Evolutionary conservation across 257 asterid genomes (phyloP), one percentile per base, ranked within the genome.

Genomic region (Ehretia macrophylla): DNA sequence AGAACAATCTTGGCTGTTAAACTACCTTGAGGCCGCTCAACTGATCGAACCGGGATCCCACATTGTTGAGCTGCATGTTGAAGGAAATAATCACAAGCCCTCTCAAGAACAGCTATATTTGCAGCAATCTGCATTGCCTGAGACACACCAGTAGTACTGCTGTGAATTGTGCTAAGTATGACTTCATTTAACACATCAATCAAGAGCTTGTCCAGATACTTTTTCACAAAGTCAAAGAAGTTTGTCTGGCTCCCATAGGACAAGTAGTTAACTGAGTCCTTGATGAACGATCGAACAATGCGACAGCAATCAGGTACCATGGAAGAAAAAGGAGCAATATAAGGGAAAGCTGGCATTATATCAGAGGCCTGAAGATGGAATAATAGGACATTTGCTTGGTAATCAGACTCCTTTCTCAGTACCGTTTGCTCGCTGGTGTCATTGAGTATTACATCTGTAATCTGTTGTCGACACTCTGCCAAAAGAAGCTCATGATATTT

Each of bases 71-170:
- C 98, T 0, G 98, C 94, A 68, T 91, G 96, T 66, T 88, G 96
- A 77, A 91, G 84, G 55, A 88, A 91, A 77, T 85, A 85, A 72
- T 91, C 96, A 20, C 98, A 88, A 8, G 96, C 98, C 73, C 95
- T 69, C 71, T 85, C 98, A 2, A 88, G 62, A 71, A 88, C 96
- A 27, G 98, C 69, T 65, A 85, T 80, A 55, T 91, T 88, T 6
- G 98, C 98, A 45, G 98, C 96, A 62, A 91, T 87, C 75, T 88
- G 96, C 98, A 91, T 85, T 12, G 98, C 98, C 65, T 82, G 93
- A 65, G 96, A 79, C 6, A 86, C 98, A 50, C 88, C 84, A 1
- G 82, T 85, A 3, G 77, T 70, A n/a, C 85, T 84, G 5, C 88
- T 72, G 56, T 77, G 79, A 56, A 91, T 83, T 3, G 81, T 77